phyloP scores from a whole-genome alignment of 371 early-diverging fungal genomes.

The Mucor ambiguus region DNA sequence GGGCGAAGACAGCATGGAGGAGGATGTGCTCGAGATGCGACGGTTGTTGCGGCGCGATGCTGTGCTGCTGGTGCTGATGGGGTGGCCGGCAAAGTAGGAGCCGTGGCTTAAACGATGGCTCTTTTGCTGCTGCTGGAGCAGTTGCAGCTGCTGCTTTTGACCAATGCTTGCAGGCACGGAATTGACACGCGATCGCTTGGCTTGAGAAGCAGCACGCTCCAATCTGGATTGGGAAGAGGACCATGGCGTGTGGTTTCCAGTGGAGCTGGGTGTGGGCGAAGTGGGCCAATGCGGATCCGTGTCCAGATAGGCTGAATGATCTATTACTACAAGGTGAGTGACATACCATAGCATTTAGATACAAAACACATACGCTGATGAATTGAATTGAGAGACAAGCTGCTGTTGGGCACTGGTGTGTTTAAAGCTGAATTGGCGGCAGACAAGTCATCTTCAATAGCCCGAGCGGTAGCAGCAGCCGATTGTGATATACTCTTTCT shows the following conservation, averaged over 20 bases:
- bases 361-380: neutral
- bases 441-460: slow-evolving; percentile 22
- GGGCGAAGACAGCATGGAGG: slow-evolving; percentile 4
- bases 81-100: slow-evolving; percentile 16
- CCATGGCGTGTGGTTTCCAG: slow-evolving; percentile 15
- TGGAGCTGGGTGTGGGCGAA: neutral
- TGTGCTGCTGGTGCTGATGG: neutral
- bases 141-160: slow-evolving; percentile 29
- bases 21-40: slow-evolving; percentile 6
- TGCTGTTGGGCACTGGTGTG: slow-evolving; percentile 19
- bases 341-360: neutral
- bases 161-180: slow-evolving; percentile 37
- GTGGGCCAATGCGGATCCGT: slow-evolving; percentile 10
- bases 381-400: slow-evolving; percentile 17
- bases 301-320: neutral
- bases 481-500: slow-evolving; percentile 45
- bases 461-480: slow-evolving; percentile 40
- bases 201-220: slow-evolving; percentile 20
- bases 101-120: slow-evolving; percentile 29
- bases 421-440: neutral
- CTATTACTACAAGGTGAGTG: neutral
- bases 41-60: slow-evolving; percentile 7
- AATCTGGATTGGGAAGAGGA: slow-evolving; percentile 26
- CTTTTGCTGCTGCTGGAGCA: slow-evolving; percentile 17
- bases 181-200: slow-evolving; percentile 45